Evolutionary conservation across 2,329 filamentous ascomycete genomes (phyloP).

Genomic region (Fonsecaea monophora): DNA sequence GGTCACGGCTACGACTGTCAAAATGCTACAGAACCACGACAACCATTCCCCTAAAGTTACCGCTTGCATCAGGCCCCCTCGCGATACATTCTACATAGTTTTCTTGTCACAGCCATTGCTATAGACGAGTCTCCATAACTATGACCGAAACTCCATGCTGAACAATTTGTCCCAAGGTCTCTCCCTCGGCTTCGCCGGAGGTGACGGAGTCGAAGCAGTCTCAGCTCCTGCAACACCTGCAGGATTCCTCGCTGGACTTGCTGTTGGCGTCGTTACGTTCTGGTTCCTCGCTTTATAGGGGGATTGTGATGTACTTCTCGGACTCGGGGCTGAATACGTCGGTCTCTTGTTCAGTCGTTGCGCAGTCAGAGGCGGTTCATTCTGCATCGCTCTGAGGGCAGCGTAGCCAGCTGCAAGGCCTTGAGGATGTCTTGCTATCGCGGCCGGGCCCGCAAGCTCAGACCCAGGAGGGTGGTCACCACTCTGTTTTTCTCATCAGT

Average conservation of each 20-base stretch:
- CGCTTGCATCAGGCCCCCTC: background rate
- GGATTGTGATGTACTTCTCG: conserved; percentile 26
- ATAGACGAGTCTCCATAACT: background rate
- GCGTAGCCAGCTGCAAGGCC: conserved; percentile 1
- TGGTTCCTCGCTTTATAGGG: conserved; percentile 26
- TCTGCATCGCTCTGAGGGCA: conserved; percentile 7
- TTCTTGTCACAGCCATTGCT: background rate
- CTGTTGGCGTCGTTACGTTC: conserved; percentile 7
- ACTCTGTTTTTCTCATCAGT: conserved; percentile 19
- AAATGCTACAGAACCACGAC: background rate
- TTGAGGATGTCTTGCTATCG: background rate
- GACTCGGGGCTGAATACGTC: conserved; percentile 7
- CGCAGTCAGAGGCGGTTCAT: conserved; percentile 4
- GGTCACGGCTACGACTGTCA: background rate
- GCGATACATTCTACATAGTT: background rate
- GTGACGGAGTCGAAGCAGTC: conserved; percentile 31
- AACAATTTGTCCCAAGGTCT: conserved; percentile 51
- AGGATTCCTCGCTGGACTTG: conserved; percentile 27
- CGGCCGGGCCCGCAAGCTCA: conserved; percentile 7
- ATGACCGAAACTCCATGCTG: conserved; percentile 50
- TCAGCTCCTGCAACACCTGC: conserved; percentile 14
- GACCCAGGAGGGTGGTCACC: conserved; percentile 20
- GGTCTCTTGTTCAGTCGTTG: conserved; percentile 14
- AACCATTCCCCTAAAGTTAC: background rate
- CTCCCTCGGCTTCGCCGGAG: conserved; percentile 39